phyloP scores from a whole-genome alignment of 106 monocot genomes.

The Phalaenopsis equestris region DNA sequence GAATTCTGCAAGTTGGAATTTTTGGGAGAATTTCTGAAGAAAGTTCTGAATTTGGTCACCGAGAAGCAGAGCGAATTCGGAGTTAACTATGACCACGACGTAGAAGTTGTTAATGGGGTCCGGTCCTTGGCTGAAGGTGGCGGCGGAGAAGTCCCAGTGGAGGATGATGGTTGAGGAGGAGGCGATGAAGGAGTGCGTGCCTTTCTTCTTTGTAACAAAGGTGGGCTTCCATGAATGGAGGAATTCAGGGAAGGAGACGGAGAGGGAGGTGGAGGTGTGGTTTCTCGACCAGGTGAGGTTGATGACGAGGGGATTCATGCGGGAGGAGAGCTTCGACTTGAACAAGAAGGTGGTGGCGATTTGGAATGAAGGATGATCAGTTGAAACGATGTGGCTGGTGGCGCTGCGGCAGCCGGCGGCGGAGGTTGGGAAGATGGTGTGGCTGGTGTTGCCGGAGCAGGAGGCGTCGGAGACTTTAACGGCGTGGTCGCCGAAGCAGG shows the following conservation, averaged over 20 bases:
- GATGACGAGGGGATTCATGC: constrained; percentile 37
- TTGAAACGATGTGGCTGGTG: not conserved
- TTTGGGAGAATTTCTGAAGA: constrained; percentile 3
- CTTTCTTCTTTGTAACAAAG: constrained; percentile 23
- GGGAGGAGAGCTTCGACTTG: constrained; percentile 26
- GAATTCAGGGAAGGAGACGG: constrained; percentile 23
- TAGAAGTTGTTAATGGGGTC: constrained; percentile 52
- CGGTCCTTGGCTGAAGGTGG: constrained; percentile 24
- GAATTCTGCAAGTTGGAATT: constrained; percentile 8
- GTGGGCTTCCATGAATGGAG: not conserved
- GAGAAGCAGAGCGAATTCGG: constrained; percentile 29
- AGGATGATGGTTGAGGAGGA: constrained; percentile 14
- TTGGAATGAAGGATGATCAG: constrained; percentile 2
- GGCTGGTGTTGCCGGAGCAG: constrained; percentile 16
- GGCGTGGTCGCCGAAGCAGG: constrained; percentile 51
- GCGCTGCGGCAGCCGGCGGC: constrained; percentile 2
- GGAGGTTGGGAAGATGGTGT: constrained; percentile 10
- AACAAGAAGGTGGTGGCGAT: constrained; percentile 44
- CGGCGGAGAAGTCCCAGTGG: constrained; percentile 51
- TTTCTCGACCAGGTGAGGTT: constrained; percentile 52
- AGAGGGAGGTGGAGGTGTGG: constrained; percentile 30
- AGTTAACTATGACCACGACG: constrained; percentile 23
- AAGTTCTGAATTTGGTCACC: constrained; percentile 21
- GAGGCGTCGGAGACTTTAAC: constrained; percentile 34
- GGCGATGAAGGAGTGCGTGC: constrained; percentile 16